A percentile compares a stretch with the other conserved stretches of the same genome.
Conservation (phyloP, 2,329 filamentous ascomycete genomes). For the Berkeleyomyces rouxiae region DNA sequence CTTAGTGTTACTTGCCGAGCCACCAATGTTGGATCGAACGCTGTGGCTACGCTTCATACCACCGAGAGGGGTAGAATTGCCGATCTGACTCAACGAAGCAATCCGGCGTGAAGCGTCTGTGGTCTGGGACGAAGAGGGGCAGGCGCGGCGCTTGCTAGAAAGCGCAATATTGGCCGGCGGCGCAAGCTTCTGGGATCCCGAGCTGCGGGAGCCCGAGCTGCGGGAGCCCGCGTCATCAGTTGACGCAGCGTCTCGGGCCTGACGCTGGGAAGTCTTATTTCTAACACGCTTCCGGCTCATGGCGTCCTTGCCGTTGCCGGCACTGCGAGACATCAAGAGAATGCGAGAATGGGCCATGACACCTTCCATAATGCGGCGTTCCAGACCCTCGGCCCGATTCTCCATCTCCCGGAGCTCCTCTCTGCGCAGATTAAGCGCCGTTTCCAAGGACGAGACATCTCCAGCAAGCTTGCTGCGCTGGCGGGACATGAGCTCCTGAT, state of each 20-base stretch:
- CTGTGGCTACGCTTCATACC: slow-evolving; percentile 64
- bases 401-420: slow-evolving; percentile 91
- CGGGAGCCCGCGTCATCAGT: slow-evolving; percentile 11
- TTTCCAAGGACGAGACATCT: slow-evolving; percentile 82
- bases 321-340: slow-evolving; percentile 58
- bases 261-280: slow-evolving; percentile 17
- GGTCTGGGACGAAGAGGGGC: slow-evolving; percentile 19
- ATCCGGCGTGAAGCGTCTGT: slow-evolving; percentile 44
- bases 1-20: slow-evolving; percentile 20
- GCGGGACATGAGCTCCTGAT: slow-evolving; percentile 58
- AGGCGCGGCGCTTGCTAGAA: slow-evolving; percentile 32
- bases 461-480: slow-evolving; percentile 69
- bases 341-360: slow-evolving; percentile 92
- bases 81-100: slow-evolving; percentile 79
- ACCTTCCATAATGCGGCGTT: slow-evolving; percentile 83
- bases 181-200: background rate
- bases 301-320: slow-evolving; percentile 31
- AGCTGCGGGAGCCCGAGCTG: background rate
- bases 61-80: slow-evolving; percentile 48
- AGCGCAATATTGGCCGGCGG: slow-evolving; percentile 37
- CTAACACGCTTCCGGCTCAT: slow-evolving; percentile 42
- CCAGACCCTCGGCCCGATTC: slow-evolving; percentile 67
- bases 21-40: slow-evolving; percentile 32
- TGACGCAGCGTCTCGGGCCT: slow-evolving; percentile 13
- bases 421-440: slow-evolving; percentile 69